Conservation (phyloP, 495 filamentous ascomycete genomes). For the Chaetomium fimeti region DNA sequence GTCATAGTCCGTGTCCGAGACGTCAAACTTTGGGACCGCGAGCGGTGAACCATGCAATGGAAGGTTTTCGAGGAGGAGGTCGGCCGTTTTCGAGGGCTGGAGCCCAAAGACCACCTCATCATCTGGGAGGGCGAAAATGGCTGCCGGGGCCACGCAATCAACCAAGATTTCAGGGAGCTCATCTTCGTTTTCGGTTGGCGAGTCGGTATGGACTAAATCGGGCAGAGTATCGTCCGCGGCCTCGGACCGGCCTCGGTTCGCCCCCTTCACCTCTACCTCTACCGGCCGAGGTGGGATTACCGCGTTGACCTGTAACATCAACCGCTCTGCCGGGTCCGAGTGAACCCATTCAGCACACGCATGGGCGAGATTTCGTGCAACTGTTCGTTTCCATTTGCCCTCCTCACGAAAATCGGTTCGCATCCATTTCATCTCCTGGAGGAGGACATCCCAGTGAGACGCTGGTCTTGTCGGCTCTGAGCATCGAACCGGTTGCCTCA, state of each 20-base stretch:
- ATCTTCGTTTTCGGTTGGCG: conserved; percentile 48
- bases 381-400: conserved; percentile 84
- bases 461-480: conserved; percentile 72
- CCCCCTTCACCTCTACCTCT: conserved; percentile 25
- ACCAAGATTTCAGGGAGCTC: conserved; percentile 44
- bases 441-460: conserved; percentile 78
- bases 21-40: conserved; percentile 53
- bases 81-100: conserved; percentile 68
- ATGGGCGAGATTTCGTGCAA: conserved; percentile 71
- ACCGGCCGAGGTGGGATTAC: conserved; percentile 39
- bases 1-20: conserved; percentile 55
- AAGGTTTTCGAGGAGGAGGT: conserved; percentile 81
- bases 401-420: conserved; percentile 93
- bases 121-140: conserved; percentile 76
- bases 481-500: conserved; percentile 78
- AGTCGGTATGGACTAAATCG: conserved; percentile 62
- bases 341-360: conserved; percentile 79
- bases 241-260: conserved; percentile 32
- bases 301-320: conserved; percentile 63
- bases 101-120: conserved; percentile 81
- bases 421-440: conserved; percentile 96
- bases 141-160: conserved; percentile 61
- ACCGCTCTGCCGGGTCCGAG: conserved; percentile 58
- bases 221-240: conserved; percentile 54
- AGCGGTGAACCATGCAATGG: conserved; percentile 72